phyloP scores from a whole-genome alignment of 106 monocot genomes.

The Xerophyta viscosa region DNA sequence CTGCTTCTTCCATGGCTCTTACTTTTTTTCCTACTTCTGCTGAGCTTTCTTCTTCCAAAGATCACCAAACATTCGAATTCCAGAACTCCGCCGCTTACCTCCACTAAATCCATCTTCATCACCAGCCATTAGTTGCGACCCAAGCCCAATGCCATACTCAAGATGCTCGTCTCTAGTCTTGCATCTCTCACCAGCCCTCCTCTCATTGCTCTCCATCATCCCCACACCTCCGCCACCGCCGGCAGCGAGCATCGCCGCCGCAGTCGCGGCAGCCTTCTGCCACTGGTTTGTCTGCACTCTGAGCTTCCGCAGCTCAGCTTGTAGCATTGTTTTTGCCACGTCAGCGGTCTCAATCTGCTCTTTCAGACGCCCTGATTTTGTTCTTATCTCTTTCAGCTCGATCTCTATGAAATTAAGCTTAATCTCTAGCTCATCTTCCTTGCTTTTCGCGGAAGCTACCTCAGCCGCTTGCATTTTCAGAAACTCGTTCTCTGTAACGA shows the following conservation, averaged over 20 bases:
- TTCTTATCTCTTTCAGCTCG: conserved; percentile 30
- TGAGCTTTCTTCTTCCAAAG: conserved; percentile 88
- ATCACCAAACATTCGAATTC: conserved; percentile 69
- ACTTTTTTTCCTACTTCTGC: conserved; percentile 23
- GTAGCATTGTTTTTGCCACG: conserved; percentile 23
- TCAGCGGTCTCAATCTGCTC: conserved; percentile 44
- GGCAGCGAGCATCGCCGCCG: conserved; percentile 40
- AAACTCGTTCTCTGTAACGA: conserved; percentile 22
- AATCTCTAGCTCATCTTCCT: conserved; percentile 41
- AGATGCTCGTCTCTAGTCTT: conserved; percentile 54
- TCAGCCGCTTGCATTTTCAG: conserved; percentile 31
- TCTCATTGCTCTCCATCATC: conserved; percentile 1
- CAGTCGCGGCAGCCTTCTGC: conserved; percentile 86
- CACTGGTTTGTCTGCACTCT: conserved; percentile 82
- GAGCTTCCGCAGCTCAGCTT: conserved; percentile 56
- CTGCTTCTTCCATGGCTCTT: neutral
- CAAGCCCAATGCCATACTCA: conserved; percentile 11
- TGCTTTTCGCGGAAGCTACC: conserved; percentile 15
- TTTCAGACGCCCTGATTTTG: conserved; percentile 17
- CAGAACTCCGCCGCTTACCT: conserved; percentile 37
- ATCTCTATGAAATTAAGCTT: conserved; percentile 29
- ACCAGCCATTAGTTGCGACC: conserved; percentile 28
- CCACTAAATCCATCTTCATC: conserved; percentile 8
- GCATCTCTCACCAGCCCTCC: conserved; percentile 32
- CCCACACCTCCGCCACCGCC: conserved; percentile 1